phyloP scores from a whole-genome alignment of 2,329 filamentous ascomycete genomes.

The Pestalotiopsis sp. region DNA sequence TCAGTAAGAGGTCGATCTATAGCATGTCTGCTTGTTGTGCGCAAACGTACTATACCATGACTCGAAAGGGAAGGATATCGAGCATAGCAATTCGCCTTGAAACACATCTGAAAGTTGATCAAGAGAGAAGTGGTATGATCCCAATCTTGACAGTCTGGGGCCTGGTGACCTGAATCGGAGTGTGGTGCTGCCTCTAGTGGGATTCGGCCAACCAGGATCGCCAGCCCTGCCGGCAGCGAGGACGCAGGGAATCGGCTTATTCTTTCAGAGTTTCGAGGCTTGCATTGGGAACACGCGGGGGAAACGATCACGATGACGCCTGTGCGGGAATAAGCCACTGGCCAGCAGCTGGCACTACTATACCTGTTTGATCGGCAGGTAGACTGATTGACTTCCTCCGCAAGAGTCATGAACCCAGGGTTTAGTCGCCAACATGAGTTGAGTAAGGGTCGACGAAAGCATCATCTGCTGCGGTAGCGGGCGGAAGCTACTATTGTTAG shows the following conservation, averaged over 20 bases:
- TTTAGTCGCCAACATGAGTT: background rate
- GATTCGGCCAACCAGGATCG: background rate
- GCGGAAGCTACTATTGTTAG: conserved; percentile 3
- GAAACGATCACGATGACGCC: background rate
- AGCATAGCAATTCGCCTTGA: no score
- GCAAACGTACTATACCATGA: no score
- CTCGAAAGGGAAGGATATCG: no score
- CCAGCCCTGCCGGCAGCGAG: background rate
- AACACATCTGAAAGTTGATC: no score
- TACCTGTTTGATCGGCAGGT: background rate
- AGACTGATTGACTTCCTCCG: background rate
- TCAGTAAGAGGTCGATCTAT: no score
- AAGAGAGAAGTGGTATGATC: no score
- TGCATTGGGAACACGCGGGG: background rate
- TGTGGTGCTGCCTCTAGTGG: no score
- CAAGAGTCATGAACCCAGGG: conserved; percentile 1
- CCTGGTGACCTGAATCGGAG: no score
- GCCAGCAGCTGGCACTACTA: background rate
- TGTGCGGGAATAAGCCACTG: background rate
- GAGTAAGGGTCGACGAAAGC: background rate
- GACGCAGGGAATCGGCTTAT: background rate
- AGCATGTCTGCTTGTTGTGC: no score
- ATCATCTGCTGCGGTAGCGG: background rate
- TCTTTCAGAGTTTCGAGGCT: background rate
- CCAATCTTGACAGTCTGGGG: no score